Evolutionary conservation across 495 filamentous ascomycete species (phyloP).

Genomic region (Hypomontagnella submonticulosa): DNA sequence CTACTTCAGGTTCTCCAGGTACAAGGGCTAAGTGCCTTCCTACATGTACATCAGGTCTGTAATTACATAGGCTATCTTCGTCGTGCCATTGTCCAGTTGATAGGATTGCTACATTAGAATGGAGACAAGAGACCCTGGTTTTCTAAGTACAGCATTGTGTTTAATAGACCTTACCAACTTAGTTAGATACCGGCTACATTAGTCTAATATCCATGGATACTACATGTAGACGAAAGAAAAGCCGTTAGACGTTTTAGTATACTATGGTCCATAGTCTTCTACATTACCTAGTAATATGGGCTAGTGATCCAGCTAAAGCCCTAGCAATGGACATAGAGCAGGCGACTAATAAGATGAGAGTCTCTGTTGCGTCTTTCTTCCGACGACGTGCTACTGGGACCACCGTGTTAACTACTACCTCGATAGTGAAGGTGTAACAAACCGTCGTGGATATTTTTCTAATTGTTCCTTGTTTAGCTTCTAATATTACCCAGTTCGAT

Average conservation of each 20-base stretch:
- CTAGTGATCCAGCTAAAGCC: constrained; percentile 35
- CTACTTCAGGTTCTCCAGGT: constrained; percentile 1
- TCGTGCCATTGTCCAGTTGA: no score
- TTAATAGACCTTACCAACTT: constrained; percentile 6
- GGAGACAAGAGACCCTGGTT: constrained; percentile 27
- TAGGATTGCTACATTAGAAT: not conserved
- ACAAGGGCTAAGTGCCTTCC: not conserved
- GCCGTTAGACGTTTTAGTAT: constrained; percentile 22
- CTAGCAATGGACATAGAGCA: constrained; percentile 17
- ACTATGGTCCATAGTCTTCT: constrained; percentile 19
- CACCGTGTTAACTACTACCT: constrained; percentile 46
- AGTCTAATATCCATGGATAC: constrained; percentile 4
- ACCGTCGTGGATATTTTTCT: constrained; percentile 7
- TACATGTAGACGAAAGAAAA: constrained; percentile 7
- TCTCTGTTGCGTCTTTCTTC: constrained; percentile 37
- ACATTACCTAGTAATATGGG: not conserved
- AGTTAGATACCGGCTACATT: constrained; percentile 28
- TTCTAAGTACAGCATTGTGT: no score
- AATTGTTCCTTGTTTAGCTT: constrained; percentile 6
- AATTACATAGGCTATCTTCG: not conserved
- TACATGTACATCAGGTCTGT: not conserved
- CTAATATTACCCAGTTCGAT: not conserved
- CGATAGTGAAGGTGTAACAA: constrained; percentile 24
- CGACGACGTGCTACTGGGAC: constrained; percentile 37
- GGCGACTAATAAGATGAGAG: constrained; percentile 31